phyloP scores from a whole-genome alignment of 176 grass and related monocot species.

The Oryza brachyantha region DNA sequence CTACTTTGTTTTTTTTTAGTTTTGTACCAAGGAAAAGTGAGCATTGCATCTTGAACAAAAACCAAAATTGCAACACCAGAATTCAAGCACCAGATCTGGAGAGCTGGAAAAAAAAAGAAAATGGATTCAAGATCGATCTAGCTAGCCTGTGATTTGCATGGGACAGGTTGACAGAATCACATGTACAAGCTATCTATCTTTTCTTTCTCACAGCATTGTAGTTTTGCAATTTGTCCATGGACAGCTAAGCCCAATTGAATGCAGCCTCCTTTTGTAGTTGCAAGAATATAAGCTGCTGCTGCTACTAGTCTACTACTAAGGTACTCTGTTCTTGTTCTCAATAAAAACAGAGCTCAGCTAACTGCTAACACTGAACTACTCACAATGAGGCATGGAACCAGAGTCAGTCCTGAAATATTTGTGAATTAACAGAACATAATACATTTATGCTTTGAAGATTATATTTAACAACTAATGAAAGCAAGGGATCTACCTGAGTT shows the following conservation, averaged over 20 bases:
- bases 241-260: constrained; percentile 25
- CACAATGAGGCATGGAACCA: neutral
- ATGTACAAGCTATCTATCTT: neutral
- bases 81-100: neutral
- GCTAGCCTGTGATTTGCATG: neutral
- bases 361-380: constrained; percentile 12
- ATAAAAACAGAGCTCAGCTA: constrained; percentile 1
- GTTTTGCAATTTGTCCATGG: neutral
- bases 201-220: neutral
- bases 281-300: neutral
- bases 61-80: too few species aligned
- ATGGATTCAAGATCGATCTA: neutral
- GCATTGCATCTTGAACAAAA: neutral
- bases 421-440: neutral
- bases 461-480: neutral
- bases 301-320: too few species aligned
- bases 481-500: neutral
- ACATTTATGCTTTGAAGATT: neutral
- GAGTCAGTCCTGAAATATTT: neutral
- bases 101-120: neutral
- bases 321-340: constrained; percentile 3
- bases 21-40: neutral
- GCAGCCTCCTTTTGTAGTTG: constrained; percentile 1
- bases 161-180: neutral
- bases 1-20: too few species aligned